Conservation (phyloP, 768 basidiomycete species). For the Sporobolomyces pararoseus region DNA sequence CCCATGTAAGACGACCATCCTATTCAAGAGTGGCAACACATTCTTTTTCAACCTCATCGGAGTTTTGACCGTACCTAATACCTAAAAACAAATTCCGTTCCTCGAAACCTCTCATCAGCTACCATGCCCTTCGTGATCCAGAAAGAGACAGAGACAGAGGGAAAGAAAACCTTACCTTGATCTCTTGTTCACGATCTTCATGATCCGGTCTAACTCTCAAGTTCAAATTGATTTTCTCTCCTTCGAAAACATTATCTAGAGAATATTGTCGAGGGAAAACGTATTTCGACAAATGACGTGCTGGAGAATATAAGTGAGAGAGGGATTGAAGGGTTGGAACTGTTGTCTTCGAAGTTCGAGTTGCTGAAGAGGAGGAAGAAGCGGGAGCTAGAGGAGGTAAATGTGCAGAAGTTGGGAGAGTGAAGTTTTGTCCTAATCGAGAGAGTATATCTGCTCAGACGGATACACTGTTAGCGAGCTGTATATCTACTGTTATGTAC, state of each 20-base stretch:
- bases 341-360: neutral
- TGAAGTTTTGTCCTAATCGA: constrained; percentile 8
- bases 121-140: neutral
- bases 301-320: constrained; percentile 31
- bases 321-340: neutral
- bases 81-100: constrained; percentile 34
- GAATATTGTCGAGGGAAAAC: constrained; percentile 78
- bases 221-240: constrained; percentile 51
- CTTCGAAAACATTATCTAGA: constrained; percentile 63
- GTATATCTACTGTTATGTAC: too few species aligned
- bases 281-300: constrained; percentile 70
- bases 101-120: neutral
- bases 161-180: constrained; percentile 56
- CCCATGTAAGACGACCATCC: constrained; percentile 63
- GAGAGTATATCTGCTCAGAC: constrained; percentile 18
- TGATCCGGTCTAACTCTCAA: constrained; percentile 16
- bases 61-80: constrained; percentile 59
- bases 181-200: constrained; percentile 64
- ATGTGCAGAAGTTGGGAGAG: neutral
- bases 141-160: neutral
- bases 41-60: constrained; percentile 64
- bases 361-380: neutral
- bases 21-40: constrained; percentile 58
- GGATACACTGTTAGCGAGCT: neutral
- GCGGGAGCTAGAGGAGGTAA: neutral